These are phyloP conservation scores for Trifolium dubium DNA, from an alignment of 306 rosid genomes.

Conservation along the genomic window DNA sequence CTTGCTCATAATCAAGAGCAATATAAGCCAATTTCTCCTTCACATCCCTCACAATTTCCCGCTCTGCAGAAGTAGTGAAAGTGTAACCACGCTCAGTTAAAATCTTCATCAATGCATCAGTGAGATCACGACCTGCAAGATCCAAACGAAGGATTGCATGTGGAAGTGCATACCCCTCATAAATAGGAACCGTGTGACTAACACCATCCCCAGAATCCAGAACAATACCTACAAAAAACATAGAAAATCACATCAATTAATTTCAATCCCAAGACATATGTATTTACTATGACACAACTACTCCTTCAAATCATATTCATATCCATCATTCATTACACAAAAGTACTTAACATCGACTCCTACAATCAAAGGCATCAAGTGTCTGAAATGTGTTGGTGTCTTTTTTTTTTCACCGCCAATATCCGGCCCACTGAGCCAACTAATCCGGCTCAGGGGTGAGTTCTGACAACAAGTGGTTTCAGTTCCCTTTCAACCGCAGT, in stretches of 20 bases:
- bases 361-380: no score
- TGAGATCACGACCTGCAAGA: conserved; percentile 84
- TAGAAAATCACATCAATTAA: conserved; percentile 27
- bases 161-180: conserved; percentile 59
- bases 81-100: conserved; percentile 85
- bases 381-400: no score
- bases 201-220: conserved; percentile 61
- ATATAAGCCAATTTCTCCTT: conserved; percentile 67
- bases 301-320: conserved; percentile 30
- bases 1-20: conserved; percentile 83
- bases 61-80: conserved; percentile 82
- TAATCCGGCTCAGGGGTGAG: no score
- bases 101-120: conserved; percentile 82
- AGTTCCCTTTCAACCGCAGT: no score
- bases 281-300: not conserved
- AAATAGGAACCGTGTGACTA: conserved; percentile 59
- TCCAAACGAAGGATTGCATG: conserved; percentile 74
- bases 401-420: no score
- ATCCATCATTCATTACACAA: conserved; percentile 32
- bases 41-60: conserved; percentile 84
- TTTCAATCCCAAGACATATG: conserved; percentile 27
- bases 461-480: no score
- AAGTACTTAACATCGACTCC: not conserved
- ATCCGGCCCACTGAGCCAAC: no score
- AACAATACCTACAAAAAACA: conserved; percentile 53